Conservation (phyloP, 305 asterid genomes). For the Solanum hybrid region DNA sequence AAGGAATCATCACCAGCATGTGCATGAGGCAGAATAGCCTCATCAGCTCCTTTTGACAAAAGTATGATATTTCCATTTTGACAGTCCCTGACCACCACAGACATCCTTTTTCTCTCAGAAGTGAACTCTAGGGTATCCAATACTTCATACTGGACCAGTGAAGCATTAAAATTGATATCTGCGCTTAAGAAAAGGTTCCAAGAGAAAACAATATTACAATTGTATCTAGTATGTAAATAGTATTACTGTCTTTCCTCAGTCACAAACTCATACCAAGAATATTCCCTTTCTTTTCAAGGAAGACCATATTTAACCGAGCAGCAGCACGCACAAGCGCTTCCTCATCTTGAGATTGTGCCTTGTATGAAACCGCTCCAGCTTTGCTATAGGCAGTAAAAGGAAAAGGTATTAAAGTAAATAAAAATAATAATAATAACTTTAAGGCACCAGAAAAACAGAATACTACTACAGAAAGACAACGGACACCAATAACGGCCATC, state of each 20-base stretch:
- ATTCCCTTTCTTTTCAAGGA: conserved; percentile 56
- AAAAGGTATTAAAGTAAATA: not conserved
- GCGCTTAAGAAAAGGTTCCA: conserved; percentile 24
- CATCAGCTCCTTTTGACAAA: conserved; percentile 95
- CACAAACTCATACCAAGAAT: conserved; percentile 48
- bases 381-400: conserved; percentile 38
- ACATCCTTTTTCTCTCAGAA: conserved; percentile 95
- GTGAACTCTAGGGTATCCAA: conserved; percentile 90
- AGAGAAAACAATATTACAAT: conserved; percentile 16
- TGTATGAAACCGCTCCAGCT: conserved; percentile 60
- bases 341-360: conserved; percentile 98
- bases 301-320: conserved; percentile 70
- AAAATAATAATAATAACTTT: conserved; percentile 8
- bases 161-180: conserved; percentile 69
- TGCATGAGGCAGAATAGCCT: conserved; percentile 74
- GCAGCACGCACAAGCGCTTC: conserved; percentile 99
- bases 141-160: conserved; percentile 63
- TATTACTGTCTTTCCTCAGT: not conserved
- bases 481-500: not conserved
- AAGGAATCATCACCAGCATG: conserved; percentile 44
- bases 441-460: not conserved
- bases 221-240: conserved; percentile 6
- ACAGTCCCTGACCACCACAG: conserved; percentile 73
- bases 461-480: not conserved
- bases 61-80: conserved; percentile 58